Conservation (phyloP, 2,329 filamentous ascomycete species). For the Chalara sp. region DNA sequence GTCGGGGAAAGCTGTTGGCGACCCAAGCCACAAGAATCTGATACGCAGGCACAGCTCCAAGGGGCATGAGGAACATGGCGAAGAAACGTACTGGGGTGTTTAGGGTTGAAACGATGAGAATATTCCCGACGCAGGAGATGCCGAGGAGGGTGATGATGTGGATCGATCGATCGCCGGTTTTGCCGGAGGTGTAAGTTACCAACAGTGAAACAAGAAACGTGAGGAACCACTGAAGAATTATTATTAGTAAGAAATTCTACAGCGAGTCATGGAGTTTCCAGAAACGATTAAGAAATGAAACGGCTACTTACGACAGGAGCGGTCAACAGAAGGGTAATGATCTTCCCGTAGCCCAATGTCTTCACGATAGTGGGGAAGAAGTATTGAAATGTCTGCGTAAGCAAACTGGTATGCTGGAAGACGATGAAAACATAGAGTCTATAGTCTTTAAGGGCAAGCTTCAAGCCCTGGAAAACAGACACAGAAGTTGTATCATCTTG, state of each 20-base stretch:
- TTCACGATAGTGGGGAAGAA: slow-evolving; percentile 60
- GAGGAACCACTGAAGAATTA: slow-evolving; percentile 37
- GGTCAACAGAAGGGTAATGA: slow-evolving; percentile 50
- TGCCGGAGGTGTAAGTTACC: slow-evolving; percentile 48
- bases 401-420: slow-evolving; percentile 44
- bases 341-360: slow-evolving; percentile 49
- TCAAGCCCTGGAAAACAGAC: slow-evolving; percentile 32
- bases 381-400: slow-evolving; percentile 53
- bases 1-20: slow-evolving; percentile 26
- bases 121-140: slow-evolving; percentile 45
- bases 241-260: no score
- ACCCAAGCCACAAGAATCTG: slow-evolving; percentile 31
- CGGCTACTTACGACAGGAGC: slow-evolving; percentile 34
- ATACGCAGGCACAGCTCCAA: slow-evolving; percentile 44
- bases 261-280: no score
- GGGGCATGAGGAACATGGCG: slow-evolving; percentile 55
- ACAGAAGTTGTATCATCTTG: background rate
- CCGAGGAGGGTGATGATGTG: slow-evolving; percentile 49
- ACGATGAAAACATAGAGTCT: slow-evolving; percentile 44
- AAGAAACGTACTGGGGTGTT: slow-evolving; percentile 48
- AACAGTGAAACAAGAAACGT: slow-evolving; percentile 46
- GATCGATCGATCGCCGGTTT: slow-evolving; percentile 46
- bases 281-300: no score
- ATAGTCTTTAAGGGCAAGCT: slow-evolving; percentile 40
- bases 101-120: slow-evolving; percentile 37